These are phyloP conservation scores for Ogataea ramenticola DNA, from an alignment of 805 yeast genomes.

Conservation along the genomic window DNA sequence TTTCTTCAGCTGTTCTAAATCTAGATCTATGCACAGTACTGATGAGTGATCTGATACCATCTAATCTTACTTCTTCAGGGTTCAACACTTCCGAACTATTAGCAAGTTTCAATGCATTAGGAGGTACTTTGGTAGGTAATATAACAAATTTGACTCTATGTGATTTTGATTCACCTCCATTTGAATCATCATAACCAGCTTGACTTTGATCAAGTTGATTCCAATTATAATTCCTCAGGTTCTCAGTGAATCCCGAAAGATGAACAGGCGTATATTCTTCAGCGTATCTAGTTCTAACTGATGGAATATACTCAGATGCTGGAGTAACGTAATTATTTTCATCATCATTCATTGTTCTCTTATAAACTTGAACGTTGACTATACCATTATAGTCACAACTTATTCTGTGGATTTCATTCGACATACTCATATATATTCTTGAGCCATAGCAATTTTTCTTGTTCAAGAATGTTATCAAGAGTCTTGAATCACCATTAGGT, in stretches of 20 bases:
- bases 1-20: slow-evolving; percentile 37
- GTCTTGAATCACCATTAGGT: slow-evolving; percentile 46
- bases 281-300: slow-evolving; percentile 75
- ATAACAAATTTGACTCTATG: slow-evolving; percentile 79
- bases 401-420: slow-evolving; percentile 81
- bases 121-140: slow-evolving; percentile 68
- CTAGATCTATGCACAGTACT: slow-evolving; percentile 53
- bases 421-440: slow-evolving; percentile 67
- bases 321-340: not conserved
- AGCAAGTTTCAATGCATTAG: slow-evolving; percentile 32
- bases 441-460: slow-evolving; percentile 40
- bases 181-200: slow-evolving; percentile 86
- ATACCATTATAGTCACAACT: slow-evolving; percentile 64
- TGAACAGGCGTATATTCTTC: slow-evolving; percentile 51
- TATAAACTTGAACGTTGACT: slow-evolving; percentile 73
- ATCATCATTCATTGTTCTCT: slow-evolving; percentile 22
- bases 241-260: slow-evolving; percentile 47
- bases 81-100: slow-evolving; percentile 51
- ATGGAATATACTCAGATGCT: slow-evolving; percentile 34
- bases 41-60: slow-evolving; percentile 71
- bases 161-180: slow-evolving; percentile 43
- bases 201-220: slow-evolving; percentile 81
- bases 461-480: slow-evolving; percentile 47
- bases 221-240: slow-evolving; percentile 68
- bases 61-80: slow-evolving; percentile 86